Conservation (phyloP, 495 filamentous ascomycete genomes). For the Filosporella fistucella region DNA sequence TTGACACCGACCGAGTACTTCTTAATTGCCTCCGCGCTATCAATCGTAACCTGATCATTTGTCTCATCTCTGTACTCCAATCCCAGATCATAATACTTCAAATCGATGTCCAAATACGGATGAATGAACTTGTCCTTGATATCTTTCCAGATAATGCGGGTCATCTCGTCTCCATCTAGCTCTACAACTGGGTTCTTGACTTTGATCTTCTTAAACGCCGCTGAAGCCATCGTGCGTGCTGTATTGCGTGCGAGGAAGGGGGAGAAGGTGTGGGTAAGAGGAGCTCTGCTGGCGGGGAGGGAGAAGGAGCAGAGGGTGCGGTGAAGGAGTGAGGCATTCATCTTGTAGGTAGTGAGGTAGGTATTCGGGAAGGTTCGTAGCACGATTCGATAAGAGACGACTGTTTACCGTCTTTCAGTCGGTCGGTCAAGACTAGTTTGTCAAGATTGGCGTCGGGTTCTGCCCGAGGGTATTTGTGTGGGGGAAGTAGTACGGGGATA, state of each 20-base stretch:
- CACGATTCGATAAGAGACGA: not conserved
- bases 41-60: constrained; percentile 89
- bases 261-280: not conserved
- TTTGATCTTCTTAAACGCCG: constrained; percentile 68
- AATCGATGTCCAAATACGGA: constrained; percentile 92
- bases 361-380: too few species aligned
- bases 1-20: constrained; percentile 98
- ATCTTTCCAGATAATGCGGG: constrained; percentile 95
- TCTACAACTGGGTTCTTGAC: constrained; percentile 97
- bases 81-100: constrained; percentile 99
- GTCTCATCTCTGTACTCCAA: constrained; percentile 94
- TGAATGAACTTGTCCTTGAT: constrained; percentile 98
- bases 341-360: constrained; percentile 4
- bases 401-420: not conserved
- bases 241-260: constrained; percentile 2
- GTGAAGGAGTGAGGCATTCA: constrained; percentile 25
- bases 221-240: constrained; percentile 20
- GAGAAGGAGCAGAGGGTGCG: constrained; percentile 9
- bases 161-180: constrained; percentile 99
- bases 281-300: not conserved
- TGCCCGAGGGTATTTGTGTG: not conserved
- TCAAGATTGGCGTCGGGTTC: constrained; percentile 2
- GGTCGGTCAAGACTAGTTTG: too few species aligned
- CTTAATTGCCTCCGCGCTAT: constrained; percentile 95
- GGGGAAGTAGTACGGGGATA: constrained; percentile 4